A percentile compares a stretch with the other conserved stretches of the same genome.
Evolutionary conservation across 2,329 filamentous ascomycete genomes (phyloP).

Genomic region (Aschersonia sp.): DNA sequence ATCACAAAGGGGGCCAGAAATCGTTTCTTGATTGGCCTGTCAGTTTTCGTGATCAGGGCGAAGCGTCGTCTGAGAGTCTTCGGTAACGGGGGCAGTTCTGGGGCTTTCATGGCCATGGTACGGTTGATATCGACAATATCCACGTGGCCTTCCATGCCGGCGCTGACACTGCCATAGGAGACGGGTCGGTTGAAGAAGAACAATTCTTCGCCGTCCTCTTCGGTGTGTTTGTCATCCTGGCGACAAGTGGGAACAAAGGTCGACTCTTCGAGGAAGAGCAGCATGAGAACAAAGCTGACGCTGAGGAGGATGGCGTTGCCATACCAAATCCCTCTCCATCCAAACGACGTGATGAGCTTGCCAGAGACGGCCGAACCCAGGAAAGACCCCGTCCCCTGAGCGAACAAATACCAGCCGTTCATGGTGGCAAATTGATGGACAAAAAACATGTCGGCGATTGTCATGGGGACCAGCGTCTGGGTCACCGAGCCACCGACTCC

Average conservation of each 20-base stretch:
- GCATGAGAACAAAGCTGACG: conserved; percentile 1
- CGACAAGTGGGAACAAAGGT: not conserved
- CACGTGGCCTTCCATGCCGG: not conserved
- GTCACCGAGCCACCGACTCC: conserved; percentile 22
- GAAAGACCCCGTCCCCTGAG: conserved; percentile 12
- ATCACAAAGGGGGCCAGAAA: conserved; percentile 7
- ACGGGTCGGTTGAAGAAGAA: conserved; percentile 54
- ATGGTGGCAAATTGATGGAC: conserved; percentile 14
- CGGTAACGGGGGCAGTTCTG: not conserved
- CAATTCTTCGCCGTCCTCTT: not conserved
- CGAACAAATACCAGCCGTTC: conserved; percentile 14
- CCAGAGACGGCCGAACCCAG: conserved; percentile 9
- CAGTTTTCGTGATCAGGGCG: conserved; percentile 8
- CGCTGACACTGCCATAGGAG: not conserved
- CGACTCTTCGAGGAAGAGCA: conserved; percentile 4
- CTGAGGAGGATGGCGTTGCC: conserved; percentile 4
- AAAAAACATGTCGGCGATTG: conserved; percentile 18
- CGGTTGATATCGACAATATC: not conserved
- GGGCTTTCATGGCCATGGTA: conserved; percentile 3
- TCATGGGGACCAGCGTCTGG: conserved; percentile 22
- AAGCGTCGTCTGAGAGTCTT: conserved; percentile 9
- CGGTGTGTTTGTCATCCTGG: not conserved
- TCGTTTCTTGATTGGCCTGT: conserved; percentile 4
- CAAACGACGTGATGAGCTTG: conserved; percentile 8
- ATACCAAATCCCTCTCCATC: conserved; percentile 16